Evolutionary conservation across 148 eudicot species (phyloP).

Genomic region (Silene latifolia): DNA sequence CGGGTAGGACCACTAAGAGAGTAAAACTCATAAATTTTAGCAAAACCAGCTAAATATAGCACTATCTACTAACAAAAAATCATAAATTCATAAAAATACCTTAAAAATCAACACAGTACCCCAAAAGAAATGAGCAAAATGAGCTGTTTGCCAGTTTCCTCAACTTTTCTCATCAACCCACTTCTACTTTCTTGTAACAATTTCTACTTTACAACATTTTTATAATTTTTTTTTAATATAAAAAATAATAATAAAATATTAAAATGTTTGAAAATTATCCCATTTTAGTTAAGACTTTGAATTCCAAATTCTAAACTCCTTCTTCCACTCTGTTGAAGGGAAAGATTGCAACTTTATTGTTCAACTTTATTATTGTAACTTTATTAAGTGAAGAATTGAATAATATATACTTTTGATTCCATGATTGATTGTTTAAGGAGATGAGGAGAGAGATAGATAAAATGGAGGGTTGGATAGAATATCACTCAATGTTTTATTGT

Average conservation of each 20-base stretch:
- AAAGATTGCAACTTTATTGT: slow-evolving; percentile 14
- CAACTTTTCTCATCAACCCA: slow-evolving; percentile 27
- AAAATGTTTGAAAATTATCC: not conserved
- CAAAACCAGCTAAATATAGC: not conserved
- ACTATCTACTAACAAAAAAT: not conserved
- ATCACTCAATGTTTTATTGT: no score
- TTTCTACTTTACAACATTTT: slow-evolving; percentile 29
- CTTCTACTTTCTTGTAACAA: slow-evolving; percentile 17
- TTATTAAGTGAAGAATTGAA: slow-evolving; percentile 25
- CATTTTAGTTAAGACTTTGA: slow-evolving; percentile 12
- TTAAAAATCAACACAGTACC: slow-evolving; percentile 7
- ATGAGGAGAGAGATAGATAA: slow-evolving; percentile 16
- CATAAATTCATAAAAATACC: slow-evolving; percentile 2
- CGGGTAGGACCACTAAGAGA: not conserved
- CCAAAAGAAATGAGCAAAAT: slow-evolving; percentile 15
- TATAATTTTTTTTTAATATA: not conserved
- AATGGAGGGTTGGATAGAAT: slow-evolving; percentile 43
- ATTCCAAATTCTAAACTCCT: slow-evolving; percentile 10
- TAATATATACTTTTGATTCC: slow-evolving; percentile 28
- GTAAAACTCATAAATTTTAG: not conserved
- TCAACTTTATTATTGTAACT: slow-evolving; percentile 15
- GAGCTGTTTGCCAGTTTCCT: slow-evolving; percentile 16
- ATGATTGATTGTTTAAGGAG: slow-evolving; percentile 28
- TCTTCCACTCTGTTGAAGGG: slow-evolving; percentile 23
- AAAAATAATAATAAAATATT: not conserved